A percentile compares a stretch with the other conserved stretches of the same genome.
phyloP scores from a whole-genome alignment of 1,284 basidiomycete species.

The Trichosporon faecale region DNA sequence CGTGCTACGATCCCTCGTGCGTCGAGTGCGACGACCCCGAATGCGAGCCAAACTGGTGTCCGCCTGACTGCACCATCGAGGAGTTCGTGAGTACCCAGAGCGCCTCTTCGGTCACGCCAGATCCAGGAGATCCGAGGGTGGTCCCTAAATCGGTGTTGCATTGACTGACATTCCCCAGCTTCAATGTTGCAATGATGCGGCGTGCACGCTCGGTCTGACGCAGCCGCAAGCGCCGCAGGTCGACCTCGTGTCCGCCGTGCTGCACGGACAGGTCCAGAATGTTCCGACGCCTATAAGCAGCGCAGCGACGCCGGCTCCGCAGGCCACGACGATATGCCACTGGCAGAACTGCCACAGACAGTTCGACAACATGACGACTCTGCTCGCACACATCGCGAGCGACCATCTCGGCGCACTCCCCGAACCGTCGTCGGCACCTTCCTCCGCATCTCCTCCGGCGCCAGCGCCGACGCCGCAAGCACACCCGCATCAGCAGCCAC shows the following conservation, averaged over 20 bases:
- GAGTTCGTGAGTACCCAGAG: constrained; percentile 37
- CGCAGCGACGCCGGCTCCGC: constrained; percentile 15
- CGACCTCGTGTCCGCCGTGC: constrained; percentile 17
- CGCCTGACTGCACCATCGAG: constrained; percentile 33
- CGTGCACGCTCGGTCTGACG: constrained; percentile 19
- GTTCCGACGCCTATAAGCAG: background rate
- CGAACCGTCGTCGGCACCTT: background rate
- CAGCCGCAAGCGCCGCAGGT: constrained; percentile 3
- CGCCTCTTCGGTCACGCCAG: background rate
- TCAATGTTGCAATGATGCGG: constrained; percentile 36
- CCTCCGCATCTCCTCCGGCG: background rate
- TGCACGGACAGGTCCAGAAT: background rate
- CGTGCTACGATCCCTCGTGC: constrained; percentile 17
- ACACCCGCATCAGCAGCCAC: background rate
- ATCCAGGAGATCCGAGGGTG: too few relatives aligned
- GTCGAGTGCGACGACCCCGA: constrained; percentile 17
- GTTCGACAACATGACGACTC: constrained; percentile 53
- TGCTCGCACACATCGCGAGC: constrained; percentile 55
- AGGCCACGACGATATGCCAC: constrained; percentile 40
- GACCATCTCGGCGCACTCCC: constrained; percentile 50
- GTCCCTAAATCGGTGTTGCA: too few relatives aligned
- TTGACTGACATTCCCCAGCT: constrained; percentile 29
- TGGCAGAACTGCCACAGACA: constrained; percentile 54
- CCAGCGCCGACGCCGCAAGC: background rate
- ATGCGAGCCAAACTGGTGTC: constrained; percentile 20